A percentile compares a stretch with the other conserved stretches of the same genome.
Evolutionary conservation across 1,139 yeast genomes (phyloP).

Genomic region (Zygotorulaspora mrakii): DNA sequence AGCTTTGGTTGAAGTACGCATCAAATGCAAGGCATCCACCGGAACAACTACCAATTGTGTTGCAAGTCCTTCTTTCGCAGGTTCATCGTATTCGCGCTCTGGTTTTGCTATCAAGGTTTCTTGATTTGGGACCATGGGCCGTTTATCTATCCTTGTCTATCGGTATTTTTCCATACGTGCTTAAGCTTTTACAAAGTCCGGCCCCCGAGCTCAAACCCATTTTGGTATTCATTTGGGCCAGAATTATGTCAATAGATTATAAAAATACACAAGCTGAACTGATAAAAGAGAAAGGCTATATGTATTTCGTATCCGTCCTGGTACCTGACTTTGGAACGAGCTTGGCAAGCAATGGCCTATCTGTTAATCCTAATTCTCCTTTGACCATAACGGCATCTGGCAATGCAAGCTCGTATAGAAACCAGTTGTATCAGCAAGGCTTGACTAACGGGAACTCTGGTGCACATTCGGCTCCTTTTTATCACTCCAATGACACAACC

Average conservation of each 20-base stretch:
- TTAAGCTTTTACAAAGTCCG: constrained; percentile 86
- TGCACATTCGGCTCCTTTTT: constrained; percentile 26
- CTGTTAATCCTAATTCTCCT: constrained; percentile 23
- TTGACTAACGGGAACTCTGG: constrained; percentile 14
- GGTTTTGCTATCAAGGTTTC: constrained; percentile 73
- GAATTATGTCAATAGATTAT: constrained; percentile 94
- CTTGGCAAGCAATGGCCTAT: constrained; percentile 36
- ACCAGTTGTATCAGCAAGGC: constrained; percentile 23
- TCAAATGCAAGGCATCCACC: constrained; percentile 84
- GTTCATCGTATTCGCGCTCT: constrained; percentile 90
- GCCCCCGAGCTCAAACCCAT: constrained; percentile 95
- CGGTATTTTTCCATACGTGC: constrained; percentile 93
- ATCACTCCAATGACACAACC: constrained; percentile 39
- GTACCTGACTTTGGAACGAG: constrained; percentile 45
- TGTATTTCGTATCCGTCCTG: constrained; percentile 78
- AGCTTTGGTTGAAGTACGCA: constrained; percentile 90
- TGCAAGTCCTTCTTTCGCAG: constrained; percentile 89
- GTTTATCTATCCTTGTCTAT: constrained; percentile 88
- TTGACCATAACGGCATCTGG: constrained; percentile 35
- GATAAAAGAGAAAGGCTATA: constrained; percentile 85
- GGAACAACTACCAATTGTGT: constrained; percentile 88
- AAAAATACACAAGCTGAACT: constrained; percentile 87
- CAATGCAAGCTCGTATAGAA: constrained; percentile 19
- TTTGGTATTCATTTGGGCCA: constrained; percentile 92
- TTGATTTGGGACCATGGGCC: constrained; percentile 97